Base-by-base conservation (phyloP, 352 stramenopile species). In the Phytophthora chlamydospora region DNA sequence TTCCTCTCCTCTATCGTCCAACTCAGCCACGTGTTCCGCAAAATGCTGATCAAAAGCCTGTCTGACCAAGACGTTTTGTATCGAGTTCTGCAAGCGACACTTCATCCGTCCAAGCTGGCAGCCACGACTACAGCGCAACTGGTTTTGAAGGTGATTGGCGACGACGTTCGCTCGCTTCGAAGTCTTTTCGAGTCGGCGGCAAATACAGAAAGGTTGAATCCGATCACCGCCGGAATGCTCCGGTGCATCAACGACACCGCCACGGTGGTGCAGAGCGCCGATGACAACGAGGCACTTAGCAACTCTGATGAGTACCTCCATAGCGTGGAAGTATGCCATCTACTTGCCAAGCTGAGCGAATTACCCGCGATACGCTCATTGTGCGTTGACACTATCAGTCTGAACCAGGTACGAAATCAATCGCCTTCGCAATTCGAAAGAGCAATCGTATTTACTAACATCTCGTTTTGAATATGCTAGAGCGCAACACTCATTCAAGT, bases 301-400 rank as follows among this genome's bases (percentile, higher is more conserved):
- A 62, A 69, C 5, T 88, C 79, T 0, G 80, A 90, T 53, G 78
- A 88, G 27, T 95, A 95, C 58, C 46, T 88, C 36, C 77, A 92
- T 27, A 83, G 71, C 31, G 80, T 89, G 4, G 58, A 74, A 6
- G 68, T 88, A 0, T 90, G 76, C 21, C 78, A 85, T 51, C 46
- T 95, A 17, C 60, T 95, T 34, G 53, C 77, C 3, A 88, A 83
- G 32, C 51, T 95, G n/a, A 74, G 69, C 14, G 63, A 73, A 34
- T 80, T 89, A 16, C 60, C 76, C 8, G 36, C 56, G 6, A 63
- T 93, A 49, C 74, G 80, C 4, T 59, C 69, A 0, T 44, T 85
- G 0, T 92, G 85, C 44, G 76, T 83, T 16, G 60, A 80, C 49
- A 76, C 49, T 0, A 79, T 92, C 52, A 90, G 81, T 51, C 59